These are phyloP conservation scores for Dryas drummondii DNA, from an alignment of 306 rosid species.

Conservation along the genomic window DNA sequence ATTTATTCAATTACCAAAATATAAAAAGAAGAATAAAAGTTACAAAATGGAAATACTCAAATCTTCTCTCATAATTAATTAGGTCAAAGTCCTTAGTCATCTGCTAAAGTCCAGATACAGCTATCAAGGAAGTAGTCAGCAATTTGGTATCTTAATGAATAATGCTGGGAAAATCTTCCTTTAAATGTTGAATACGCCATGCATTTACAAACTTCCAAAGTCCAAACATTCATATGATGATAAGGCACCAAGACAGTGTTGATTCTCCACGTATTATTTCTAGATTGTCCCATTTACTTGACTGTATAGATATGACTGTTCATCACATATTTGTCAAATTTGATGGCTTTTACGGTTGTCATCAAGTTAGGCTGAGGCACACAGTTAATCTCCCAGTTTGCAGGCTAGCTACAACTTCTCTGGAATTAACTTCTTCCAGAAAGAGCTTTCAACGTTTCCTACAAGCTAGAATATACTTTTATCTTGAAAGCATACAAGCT, in stretches of 20 bases:
- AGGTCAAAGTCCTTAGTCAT: background rate
- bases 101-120: background rate
- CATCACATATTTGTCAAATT: background rate
- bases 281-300: background rate
- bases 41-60: too few relatives aligned
- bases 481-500: too few relatives aligned
- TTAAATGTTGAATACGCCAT: too few relatives aligned
- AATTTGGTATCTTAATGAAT: background rate
- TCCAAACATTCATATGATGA: background rate
- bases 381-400: too few relatives aligned
- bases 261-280: constrained; percentile 15
- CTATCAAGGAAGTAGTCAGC: background rate
- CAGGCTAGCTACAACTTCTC: too few relatives aligned
- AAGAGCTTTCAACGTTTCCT: too few relatives aligned
- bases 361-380: too few relatives aligned
- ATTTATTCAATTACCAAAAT: background rate
- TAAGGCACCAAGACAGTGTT: background rate
- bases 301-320: too few relatives aligned
- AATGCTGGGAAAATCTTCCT: background rate
- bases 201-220: background rate
- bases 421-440: too few relatives aligned
- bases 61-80: background rate
- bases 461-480: too few relatives aligned
- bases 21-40: too few relatives aligned
- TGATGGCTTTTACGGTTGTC: background rate